phyloP scores from a whole-genome alignment of 306 rosid species.

The Ammopiptanthus mongolicus region DNA sequence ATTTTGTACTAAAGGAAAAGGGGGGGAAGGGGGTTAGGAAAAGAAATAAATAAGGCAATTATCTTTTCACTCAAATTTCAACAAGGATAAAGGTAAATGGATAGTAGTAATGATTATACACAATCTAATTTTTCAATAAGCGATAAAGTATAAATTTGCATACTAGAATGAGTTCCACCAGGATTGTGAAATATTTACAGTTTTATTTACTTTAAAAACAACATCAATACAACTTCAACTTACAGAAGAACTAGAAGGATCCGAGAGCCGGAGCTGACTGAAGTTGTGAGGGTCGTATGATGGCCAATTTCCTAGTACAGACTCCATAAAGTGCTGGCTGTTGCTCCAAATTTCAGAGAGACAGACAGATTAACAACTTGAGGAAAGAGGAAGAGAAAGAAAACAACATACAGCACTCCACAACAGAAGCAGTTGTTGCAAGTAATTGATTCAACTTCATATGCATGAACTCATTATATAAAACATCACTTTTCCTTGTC shows the following conservation, averaged over 20 bases:
- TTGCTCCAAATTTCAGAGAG: conserved; percentile 18
- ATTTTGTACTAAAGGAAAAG: background rate
- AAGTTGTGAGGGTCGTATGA: conserved; percentile 90
- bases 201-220: background rate
- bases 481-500: background rate
- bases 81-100: background rate
- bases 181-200: conserved; percentile 33
- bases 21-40: background rate
- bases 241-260: conserved; percentile 83
- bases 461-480: conserved; percentile 2
- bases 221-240: conserved; percentile 31
- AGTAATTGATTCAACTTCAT: conserved; percentile 12
- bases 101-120: background rate
- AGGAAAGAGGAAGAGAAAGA: background rate
- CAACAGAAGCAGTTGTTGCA: conserved; percentile 12
- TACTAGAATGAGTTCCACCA: background rate
- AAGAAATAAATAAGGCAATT: background rate
- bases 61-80: background rate
- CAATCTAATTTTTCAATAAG: background rate
- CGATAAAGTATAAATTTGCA: conserved; percentile 12
- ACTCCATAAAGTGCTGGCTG: conserved; percentile 52
- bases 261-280: conserved; percentile 86
- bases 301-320: conserved; percentile 81
- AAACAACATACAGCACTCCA: conserved; percentile 1
- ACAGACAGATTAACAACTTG: background rate